A percentile compares a stretch with the other conserved stretches of the same genome.
phyloP scores from a whole-genome alignment of 345 rosid species.

The Salix brachista region DNA sequence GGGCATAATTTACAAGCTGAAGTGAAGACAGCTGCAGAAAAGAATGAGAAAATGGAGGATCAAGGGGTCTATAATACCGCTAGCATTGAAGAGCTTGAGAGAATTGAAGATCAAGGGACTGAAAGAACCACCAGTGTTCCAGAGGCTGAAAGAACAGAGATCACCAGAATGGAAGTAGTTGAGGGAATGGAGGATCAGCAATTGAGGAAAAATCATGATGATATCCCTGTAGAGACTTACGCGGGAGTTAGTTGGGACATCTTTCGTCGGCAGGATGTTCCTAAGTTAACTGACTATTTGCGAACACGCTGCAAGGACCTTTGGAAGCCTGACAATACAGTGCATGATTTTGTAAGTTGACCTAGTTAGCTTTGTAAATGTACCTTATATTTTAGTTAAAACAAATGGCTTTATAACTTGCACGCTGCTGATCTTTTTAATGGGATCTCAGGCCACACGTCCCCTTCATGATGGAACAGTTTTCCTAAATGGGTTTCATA shows the following conservation, averaged over 20 bases:
- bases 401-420: constrained; percentile 8
- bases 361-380: constrained; percentile 9
- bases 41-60: constrained; percentile 34
- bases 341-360: constrained; percentile 48
- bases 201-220: constrained; percentile 15
- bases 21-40: constrained; percentile 20
- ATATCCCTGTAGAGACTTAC: constrained; percentile 15
- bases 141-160: not conserved
- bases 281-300: constrained; percentile 59
- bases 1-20: constrained; percentile 29
- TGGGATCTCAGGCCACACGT: constrained; percentile 45
- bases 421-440: constrained; percentile 19
- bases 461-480: constrained; percentile 62
- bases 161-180: not conserved
- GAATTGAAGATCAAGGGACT: constrained; percentile 13
- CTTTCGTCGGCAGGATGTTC: constrained; percentile 74
- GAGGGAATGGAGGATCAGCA: constrained; percentile 16
- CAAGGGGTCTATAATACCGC: constrained; percentile 25
- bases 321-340: constrained; percentile 23
- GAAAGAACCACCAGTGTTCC: not conserved
- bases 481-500: constrained; percentile 56
- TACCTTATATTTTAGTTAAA: constrained; percentile 1
- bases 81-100: not conserved
- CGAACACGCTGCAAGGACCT: constrained; percentile 40
- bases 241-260: constrained; percentile 81